Evolutionary conservation across 23 red algal species (phyloP).

Genomic region (Gracilaria gracilis): DNA sequence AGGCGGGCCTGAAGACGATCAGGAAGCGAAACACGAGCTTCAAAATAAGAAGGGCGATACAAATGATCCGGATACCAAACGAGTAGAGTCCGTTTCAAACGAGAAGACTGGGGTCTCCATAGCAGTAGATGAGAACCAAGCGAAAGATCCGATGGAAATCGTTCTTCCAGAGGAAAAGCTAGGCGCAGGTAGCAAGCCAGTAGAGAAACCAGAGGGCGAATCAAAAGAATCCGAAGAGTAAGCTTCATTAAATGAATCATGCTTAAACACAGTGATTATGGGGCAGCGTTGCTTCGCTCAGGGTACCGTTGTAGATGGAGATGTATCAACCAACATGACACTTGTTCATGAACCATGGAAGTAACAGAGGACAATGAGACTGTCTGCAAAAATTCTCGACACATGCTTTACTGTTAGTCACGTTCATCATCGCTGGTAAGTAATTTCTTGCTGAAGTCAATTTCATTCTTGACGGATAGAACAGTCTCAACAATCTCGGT

Average conservation of each 20-base stretch:
- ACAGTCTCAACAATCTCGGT: constrained; percentile 79
- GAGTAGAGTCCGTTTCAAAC: not conserved
- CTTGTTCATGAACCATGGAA: too few relatives aligned
- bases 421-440: constrained; percentile 86
- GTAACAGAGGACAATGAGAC: not conserved
- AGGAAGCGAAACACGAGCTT: not conserved
- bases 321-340: too few relatives aligned
- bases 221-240: not conserved
- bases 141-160: not conserved
- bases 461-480: constrained; percentile 77
- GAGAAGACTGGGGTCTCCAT: too few relatives aligned
- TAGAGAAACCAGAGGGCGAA: not conserved
- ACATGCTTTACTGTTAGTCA: constrained; percentile 57
- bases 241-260: not conserved
- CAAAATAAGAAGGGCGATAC: not conserved
- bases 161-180: not conserved
- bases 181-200: not conserved
- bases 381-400: not conserved
- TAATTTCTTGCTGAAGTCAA: constrained; percentile 78
- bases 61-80: not conserved
- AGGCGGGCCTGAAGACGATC: not conserved
- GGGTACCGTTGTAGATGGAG: too few relatives aligned
- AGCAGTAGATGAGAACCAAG: not conserved
- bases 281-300: too few relatives aligned
- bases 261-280: not conserved